Evolutionary conservation across 306 rosid species (phyloP).

Genomic region (Dryas drummondii): DNA sequence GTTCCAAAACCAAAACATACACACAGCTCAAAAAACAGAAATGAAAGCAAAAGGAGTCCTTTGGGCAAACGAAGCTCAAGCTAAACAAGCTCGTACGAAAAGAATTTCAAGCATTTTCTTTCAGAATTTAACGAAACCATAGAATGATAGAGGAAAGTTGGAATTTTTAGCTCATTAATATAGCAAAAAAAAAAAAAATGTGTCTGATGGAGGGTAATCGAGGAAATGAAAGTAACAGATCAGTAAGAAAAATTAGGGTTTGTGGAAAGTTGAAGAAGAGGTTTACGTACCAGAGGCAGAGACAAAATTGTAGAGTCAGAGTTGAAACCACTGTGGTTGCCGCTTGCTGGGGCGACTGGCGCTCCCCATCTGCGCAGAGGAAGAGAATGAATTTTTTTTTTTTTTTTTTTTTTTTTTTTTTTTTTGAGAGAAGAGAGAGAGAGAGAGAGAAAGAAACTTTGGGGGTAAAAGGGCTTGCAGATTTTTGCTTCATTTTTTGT

Average conservation of each 20-base stretch:
- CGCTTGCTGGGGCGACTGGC: slow-evolving; percentile 3
- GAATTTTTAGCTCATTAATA: background rate
- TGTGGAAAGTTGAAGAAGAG: background rate
- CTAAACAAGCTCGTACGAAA: background rate
- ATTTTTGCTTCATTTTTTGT: no score
- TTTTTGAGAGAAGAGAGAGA: no score
- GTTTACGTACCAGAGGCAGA: background rate
- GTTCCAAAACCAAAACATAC: background rate
- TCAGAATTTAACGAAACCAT: background rate
- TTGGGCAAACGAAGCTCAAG: background rate
- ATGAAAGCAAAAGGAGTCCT: background rate
- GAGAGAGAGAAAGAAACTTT: no score
- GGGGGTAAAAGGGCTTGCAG: no score
- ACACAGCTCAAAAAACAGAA: background rate
- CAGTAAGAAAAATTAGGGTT: background rate
- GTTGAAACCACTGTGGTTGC: background rate
- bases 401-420: no score
- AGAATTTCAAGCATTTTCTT: background rate
- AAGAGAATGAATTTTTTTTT: no score
- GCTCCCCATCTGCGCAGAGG: background rate
- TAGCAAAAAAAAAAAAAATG: background rate
- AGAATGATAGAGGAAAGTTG: background rate
- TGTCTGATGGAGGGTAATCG: background rate
- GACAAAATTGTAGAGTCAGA: background rate
- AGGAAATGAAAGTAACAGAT: background rate